Percentiles rank a stretch among this genome's conserved stretches.
These are phyloP conservation scores for Ehretia macrophylla DNA, from an alignment of 257 asterid genomes.

Conservation along the genomic window DNA sequence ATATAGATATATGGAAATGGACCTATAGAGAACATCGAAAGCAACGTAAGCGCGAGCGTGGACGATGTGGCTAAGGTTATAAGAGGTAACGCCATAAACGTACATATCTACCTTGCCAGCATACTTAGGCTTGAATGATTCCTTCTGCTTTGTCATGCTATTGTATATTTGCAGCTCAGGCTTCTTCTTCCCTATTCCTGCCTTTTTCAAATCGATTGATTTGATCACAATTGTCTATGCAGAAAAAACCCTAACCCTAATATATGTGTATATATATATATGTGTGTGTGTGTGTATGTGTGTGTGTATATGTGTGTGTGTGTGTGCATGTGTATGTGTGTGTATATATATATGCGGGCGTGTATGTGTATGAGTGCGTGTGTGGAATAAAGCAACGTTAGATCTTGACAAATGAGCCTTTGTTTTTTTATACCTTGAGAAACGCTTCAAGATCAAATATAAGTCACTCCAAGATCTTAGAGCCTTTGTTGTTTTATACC, in stretches of 20 bases:
- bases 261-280: no score
- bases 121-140: constrained; percentile 46
- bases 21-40: constrained; percentile 82
- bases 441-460: no score
- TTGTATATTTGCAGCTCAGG: constrained; percentile 53
- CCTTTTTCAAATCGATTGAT: background rate
- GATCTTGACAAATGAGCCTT: no score
- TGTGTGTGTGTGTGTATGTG: no score
- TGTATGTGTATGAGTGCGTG: no score
- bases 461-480: no score
- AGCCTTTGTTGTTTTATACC: no score
- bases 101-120: constrained; percentile 75
- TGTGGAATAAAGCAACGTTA: no score
- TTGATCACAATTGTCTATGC: background rate
- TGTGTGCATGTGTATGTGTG: no score
- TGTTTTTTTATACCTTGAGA: no score
- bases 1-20: background rate
- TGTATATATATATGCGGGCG: no score
- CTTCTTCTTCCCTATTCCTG: constrained; percentile 15
- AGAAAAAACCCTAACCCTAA: background rate
- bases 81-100: constrained; percentile 82
- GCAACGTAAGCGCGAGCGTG: constrained; percentile 89
- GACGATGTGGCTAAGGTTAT: constrained; percentile 85
- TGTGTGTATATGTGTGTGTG: no score
- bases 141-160: constrained; percentile 66